Base-by-base conservation (phyloP, 2,329 filamentous ascomycete genomes). In the Diaporthe sp. region DNA sequence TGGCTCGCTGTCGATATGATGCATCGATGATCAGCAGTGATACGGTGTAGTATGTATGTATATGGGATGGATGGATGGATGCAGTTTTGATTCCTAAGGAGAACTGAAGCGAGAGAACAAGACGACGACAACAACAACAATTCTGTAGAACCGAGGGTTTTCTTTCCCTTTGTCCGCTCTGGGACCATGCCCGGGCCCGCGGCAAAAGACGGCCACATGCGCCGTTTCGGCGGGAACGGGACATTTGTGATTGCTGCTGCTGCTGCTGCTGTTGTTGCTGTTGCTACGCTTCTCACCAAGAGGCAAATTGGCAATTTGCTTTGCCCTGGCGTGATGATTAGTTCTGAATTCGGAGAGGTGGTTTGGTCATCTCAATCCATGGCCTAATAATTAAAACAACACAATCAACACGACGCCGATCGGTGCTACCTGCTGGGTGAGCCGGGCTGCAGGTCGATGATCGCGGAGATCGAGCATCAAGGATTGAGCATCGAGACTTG, bases 151-250 rank as follows among this genome's bases (percentile, higher is more conserved):
- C 30, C 54, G 30, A 35, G 54, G 54, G 10, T 5, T 2, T 6
- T 28, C 19, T 61, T 61, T 67, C 42, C 61, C 61, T 67, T 67
- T 67, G 61, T 67, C 61, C 61, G 61, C 22, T 67, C 42, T 45
- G 6, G 60, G 10, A 9, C 38, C 4, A 33, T 22, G 57, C 60
- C 60, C 40, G 40, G 25, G 38, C 28, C 25, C 60, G 35, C 40
- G 60, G 60, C 28, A 35, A 66, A 66, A 33, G 61, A 38, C 45
- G 45, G 61, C 61, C 61, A 67, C 42, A 35, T 25, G 42, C 61
- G 10, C 61, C 30, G 45, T 25, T 67, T 67, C 6, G 30, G 25
- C 61, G 45, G 45, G 45, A 38, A 28, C 61, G 30, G 61, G 42
- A 52, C n/a, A n/a, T 52, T 30, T 30, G 28, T 30, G 28, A 2